Evolutionary conservation across 306 rosid species (phyloP).

Genomic region (Arachis hypogaea): DNA sequence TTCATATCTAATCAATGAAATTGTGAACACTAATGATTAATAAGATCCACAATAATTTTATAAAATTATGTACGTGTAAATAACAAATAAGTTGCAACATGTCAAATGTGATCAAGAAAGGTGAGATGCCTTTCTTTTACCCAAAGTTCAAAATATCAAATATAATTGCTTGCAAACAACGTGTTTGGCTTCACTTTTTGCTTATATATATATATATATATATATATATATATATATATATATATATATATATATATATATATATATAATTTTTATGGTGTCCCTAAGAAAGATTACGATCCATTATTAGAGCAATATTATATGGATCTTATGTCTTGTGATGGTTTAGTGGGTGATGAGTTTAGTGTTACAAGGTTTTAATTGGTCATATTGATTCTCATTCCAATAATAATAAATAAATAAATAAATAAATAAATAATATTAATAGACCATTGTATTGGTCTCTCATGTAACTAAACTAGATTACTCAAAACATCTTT

Average conservation of each 20-base stretch:
- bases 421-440: too few relatives aligned
- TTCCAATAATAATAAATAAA: neutral
- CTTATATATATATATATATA: neutral
- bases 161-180: slow-evolving; percentile 33
- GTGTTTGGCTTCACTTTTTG: slow-evolving; percentile 24
- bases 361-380: slow-evolving; percentile 19
- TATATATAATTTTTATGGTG: slow-evolving; percentile 10
- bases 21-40: too few relatives aligned
- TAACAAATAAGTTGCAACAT: slow-evolving; percentile 13
- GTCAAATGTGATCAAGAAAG: slow-evolving; percentile 36
- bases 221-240: neutral
- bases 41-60: neutral
- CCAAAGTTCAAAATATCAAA: slow-evolving; percentile 16
- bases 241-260: neutral
- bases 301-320: slow-evolving; percentile 16
- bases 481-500: too few relatives aligned
- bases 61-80: neutral
- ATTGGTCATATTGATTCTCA: slow-evolving; percentile 20
- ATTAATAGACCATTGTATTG: too few relatives aligned
- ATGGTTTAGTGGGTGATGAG: slow-evolving; percentile 25
- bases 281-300: slow-evolving; percentile 3
- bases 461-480: too few relatives aligned
- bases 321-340: slow-evolving; percentile 37
- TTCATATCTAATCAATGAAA: too few relatives aligned
- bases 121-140: slow-evolving; percentile 18